A percentile compares a stretch with the other conserved stretches of the same genome.
Evolutionary conservation across 2,329 filamentous ascomycete species (phyloP).

Genomic region (Achaetomium macrosporum): DNA sequence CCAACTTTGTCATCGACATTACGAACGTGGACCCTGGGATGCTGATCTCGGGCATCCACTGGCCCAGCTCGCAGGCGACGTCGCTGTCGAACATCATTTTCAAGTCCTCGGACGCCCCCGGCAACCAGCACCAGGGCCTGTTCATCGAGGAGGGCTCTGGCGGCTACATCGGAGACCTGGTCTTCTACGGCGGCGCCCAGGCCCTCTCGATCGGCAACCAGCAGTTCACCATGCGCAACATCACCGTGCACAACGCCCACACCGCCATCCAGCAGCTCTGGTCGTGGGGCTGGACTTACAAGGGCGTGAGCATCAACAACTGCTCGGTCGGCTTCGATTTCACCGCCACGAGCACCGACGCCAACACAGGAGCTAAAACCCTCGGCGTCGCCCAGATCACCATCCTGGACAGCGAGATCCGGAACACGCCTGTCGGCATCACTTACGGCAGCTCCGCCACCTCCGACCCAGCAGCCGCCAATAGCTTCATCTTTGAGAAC

Average conservation of each 20-base stretch:
- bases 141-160: slow-evolving; percentile 59
- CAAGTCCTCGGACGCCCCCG: slow-evolving; percentile 38
- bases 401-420: slow-evolving; percentile 66
- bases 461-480: slow-evolving; percentile 30
- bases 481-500: slow-evolving; percentile 44
- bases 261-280: slow-evolving; percentile 67
- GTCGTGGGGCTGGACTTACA: slow-evolving; percentile 74
- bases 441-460: slow-evolving; percentile 34
- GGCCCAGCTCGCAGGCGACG: slow-evolving; percentile 61
- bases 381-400: slow-evolving; percentile 67
- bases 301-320: slow-evolving; percentile 57
- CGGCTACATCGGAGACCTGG: slow-evolving; percentile 61
- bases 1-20: slow-evolving; percentile 52
- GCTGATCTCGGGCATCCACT: slow-evolving; percentile 53
- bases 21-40: slow-evolving; percentile 42
- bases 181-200: slow-evolving; percentile 61
- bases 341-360: slow-evolving; percentile 41
- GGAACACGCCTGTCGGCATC: slow-evolving; percentile 62
- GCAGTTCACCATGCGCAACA: slow-evolving; percentile 65
- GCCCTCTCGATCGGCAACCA: slow-evolving; percentile 53
- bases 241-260: slow-evolving; percentile 58
- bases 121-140: slow-evolving; percentile 50
- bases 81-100: slow-evolving; percentile 52
- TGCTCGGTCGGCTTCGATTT: slow-evolving; percentile 64
- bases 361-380: neutral